Percentiles rank a stretch among this genome's conserved stretches.
Evolutionary conservation across 495 filamentous ascomycete genomes (phyloP).

Genomic region (Talaromyces ruber): DNA sequence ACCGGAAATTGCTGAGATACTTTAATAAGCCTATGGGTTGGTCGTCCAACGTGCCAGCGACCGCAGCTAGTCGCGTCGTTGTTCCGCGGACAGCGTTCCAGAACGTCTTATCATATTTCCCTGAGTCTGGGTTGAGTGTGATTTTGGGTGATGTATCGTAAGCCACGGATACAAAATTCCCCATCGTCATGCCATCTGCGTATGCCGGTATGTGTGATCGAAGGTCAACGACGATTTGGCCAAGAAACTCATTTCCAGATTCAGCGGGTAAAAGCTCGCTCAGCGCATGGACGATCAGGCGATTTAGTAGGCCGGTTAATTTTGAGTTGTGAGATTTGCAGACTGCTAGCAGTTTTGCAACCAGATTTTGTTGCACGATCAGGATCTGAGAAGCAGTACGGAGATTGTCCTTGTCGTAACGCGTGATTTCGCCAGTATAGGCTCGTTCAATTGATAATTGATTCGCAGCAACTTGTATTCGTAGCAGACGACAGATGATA

Average conservation of each 20-base stretch:
- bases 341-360: slow-evolving; percentile 4
- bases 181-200: slow-evolving; percentile 7
- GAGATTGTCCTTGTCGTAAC: slow-evolving; percentile 5
- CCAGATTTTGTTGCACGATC: background rate
- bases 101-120: slow-evolving; percentile 2
- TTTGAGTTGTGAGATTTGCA: slow-evolving; percentile 8
- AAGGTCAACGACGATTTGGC: slow-evolving; percentile 11
- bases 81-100: slow-evolving; percentile 11
- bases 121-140: background rate
- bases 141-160: slow-evolving; percentile 3
- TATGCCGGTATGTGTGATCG: slow-evolving; percentile 7
- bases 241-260: slow-evolving; percentile 5
- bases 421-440: slow-evolving; percentile 6
- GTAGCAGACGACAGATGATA: background rate
- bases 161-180: slow-evolving; percentile 7
- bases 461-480: background rate
- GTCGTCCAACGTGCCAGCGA: slow-evolving; percentile 9
- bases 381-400: slow-evolving; percentile 8
- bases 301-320: slow-evolving; percentile 12
- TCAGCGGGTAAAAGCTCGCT: slow-evolving; percentile 3
- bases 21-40: slow-evolving; percentile 12
- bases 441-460: background rate
- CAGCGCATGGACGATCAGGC: slow-evolving; percentile 10
- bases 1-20: slow-evolving; percentile 10
- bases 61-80: slow-evolving; percentile 7